Conservation (phyloP, 306 rosid genomes). For the Sechiopsis laciniata region DNA sequence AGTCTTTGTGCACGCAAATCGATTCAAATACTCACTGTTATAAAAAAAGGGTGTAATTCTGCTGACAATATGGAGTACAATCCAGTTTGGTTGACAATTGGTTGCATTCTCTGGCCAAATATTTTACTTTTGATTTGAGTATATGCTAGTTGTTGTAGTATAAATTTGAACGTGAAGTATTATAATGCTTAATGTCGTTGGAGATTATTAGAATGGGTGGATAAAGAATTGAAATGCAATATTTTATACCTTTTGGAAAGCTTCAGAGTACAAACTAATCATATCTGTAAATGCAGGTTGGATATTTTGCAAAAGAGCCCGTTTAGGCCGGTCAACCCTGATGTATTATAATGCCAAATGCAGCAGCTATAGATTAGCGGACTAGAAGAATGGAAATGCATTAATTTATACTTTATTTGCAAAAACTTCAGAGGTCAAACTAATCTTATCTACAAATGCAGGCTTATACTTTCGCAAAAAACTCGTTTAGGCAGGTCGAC, state of each 20-base stretch:
- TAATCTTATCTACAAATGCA: background rate
- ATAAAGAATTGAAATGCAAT: background rate
- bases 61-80: background rate
- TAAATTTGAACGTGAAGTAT: background rate
- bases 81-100: constrained; percentile 5
- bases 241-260: background rate
- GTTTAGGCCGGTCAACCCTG: background rate
- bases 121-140: background rate
- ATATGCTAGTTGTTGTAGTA: background rate
- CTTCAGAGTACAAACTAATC: constrained; percentile 6
- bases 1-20: too few species aligned
- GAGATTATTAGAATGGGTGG: background rate
- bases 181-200: background rate
- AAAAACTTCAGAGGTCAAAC: background rate
- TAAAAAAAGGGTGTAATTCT: background rate
- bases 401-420: background rate
- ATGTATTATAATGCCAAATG: too few species aligned
- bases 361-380: too few species aligned
- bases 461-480: constrained; percentile 5
- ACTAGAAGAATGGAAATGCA: background rate
- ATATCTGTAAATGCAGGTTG: background rate
- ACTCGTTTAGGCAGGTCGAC: background rate
- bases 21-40: too few species aligned
- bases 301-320: background rate
- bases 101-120: background rate